Percentiles rank a stretch among this genome's conserved stretches.
Conservation (phyloP, 1,284 basidiomycete species). For the Naganishia albida region DNA sequence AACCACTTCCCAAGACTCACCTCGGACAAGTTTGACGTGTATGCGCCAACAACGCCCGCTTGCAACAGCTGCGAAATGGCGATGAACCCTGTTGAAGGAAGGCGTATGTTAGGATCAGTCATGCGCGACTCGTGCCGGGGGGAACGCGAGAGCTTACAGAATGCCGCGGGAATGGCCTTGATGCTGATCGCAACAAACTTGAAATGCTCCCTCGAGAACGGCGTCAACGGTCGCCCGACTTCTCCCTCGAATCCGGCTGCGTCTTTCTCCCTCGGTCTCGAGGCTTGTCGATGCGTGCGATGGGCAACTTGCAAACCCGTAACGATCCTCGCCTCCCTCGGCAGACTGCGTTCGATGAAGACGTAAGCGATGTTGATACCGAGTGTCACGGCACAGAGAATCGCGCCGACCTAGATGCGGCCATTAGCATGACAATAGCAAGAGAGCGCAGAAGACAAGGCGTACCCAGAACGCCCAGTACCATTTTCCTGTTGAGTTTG, state of each 20-base stretch:
- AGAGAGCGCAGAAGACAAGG: not conserved
- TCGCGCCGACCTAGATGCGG: slow-evolving; percentile 41
- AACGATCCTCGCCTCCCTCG: slow-evolving; percentile 39
- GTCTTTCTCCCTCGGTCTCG: not conserved
- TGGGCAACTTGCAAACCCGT: slow-evolving; percentile 37
- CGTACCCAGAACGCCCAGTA: slow-evolving; percentile 52
- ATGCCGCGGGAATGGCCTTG: slow-evolving; percentile 38
- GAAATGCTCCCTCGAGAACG: slow-evolving; percentile 30
- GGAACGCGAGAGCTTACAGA: slow-evolving; percentile 34
- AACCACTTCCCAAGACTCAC: slow-evolving; percentile 34
- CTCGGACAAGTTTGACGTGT: slow-evolving; percentile 54
- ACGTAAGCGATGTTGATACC: slow-evolving; percentile 46
- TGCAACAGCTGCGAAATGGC: slow-evolving; percentile 43
- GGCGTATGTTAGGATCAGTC: not conserved
- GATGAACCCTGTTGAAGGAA: slow-evolving; percentile 13
- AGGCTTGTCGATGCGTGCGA: not conserved
- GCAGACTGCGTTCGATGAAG: slow-evolving; percentile 47
- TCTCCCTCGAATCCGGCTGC: not conserved
- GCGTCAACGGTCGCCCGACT: slow-evolving; percentile 18
- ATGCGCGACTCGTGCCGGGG: not conserved
- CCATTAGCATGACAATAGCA: not conserved
- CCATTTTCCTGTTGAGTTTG: slow-evolving; percentile 48
- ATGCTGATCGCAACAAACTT: slow-evolving; percentile 24
- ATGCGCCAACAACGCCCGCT: slow-evolving; percentile 51
- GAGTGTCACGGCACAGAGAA: slow-evolving; percentile 43